Evolutionary conservation across 2,329 filamentous ascomycete genomes (phyloP).

Genomic region (Chaetomiaceae sp.): DNA sequence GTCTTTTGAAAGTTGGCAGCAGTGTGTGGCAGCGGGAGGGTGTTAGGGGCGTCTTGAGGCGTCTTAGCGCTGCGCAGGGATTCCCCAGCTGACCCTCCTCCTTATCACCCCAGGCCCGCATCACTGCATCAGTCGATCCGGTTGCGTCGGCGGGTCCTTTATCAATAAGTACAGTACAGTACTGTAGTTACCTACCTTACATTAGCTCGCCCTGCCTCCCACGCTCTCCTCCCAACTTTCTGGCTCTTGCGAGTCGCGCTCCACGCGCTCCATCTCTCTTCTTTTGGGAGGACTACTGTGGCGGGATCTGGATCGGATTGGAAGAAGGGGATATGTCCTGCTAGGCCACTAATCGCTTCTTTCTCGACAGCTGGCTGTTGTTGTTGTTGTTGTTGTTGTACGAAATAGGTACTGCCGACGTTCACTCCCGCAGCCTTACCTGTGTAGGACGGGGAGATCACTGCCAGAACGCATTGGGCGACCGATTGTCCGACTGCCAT

Average conservation of each 20-base stretch:
- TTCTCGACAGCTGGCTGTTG: not conserved
- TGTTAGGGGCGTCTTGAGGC: not conserved
- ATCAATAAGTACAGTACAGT: no score
- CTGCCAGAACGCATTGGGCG: no score
- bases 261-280: constrained; percentile 20
- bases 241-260: constrained; percentile 20
- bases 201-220: constrained; percentile 8
- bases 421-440: no score
- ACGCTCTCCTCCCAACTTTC: constrained; percentile 3
- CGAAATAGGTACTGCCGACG: no score
- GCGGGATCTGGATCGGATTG: not conserved
- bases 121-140: not conserved
- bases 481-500: no score
- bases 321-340: constrained; percentile 5
- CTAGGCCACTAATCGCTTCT: not conserved
- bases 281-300: constrained; percentile 2
- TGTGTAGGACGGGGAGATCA: no score
- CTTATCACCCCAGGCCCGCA: not conserved
- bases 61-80: constrained; percentile 16
- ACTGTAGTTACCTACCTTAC: no score
- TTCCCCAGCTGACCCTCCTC: constrained; percentile 19
- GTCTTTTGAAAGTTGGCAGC: no score
- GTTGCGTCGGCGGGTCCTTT: constrained; percentile 12
- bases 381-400: not conserved
- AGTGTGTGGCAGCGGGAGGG: not conserved